Conservation (phyloP, 208 protist species). For the Porcisia deanei region DNA sequence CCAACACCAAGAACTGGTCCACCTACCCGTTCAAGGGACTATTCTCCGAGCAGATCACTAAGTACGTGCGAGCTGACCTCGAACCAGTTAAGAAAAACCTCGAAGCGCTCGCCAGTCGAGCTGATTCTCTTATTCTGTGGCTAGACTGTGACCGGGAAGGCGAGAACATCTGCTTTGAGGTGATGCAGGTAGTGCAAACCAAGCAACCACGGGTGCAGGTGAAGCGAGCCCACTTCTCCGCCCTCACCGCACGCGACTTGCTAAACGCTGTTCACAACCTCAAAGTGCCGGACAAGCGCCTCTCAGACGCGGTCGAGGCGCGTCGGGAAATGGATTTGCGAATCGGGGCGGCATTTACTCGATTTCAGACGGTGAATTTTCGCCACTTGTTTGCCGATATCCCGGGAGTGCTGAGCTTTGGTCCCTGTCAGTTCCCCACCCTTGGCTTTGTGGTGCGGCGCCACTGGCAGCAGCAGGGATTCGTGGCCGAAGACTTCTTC, state of each 20-base stretch:
- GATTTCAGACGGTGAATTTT: constrained; percentile 91
- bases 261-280: constrained; percentile 81
- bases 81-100: constrained; percentile 82
- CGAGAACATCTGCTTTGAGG: constrained; percentile 98
- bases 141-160: constrained; percentile 97
- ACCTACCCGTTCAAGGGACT: constrained; percentile 85
- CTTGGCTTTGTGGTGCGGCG: constrained; percentile 93
- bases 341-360: constrained; percentile 95
- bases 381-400: constrained; percentile 71
- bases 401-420: constrained; percentile 88
- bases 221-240: constrained; percentile 92
- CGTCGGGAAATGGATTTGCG: constrained; percentile 96
- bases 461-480: constrained; percentile 84
- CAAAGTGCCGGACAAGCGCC: constrained; percentile 77
- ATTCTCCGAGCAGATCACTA: constrained; percentile 88
- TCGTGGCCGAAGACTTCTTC: constrained; percentile 86
- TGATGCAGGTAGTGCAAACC: constrained; percentile 72
- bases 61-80: constrained; percentile 74
- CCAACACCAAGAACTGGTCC: constrained; percentile 83
- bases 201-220: constrained; percentile 53
- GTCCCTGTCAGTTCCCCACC: constrained; percentile 96
- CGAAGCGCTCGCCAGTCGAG: constrained; percentile 56
- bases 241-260: constrained; percentile 88
- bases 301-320: constrained; percentile 94
- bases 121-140: constrained; percentile 91